A percentile compares a stretch with the other conserved stretches of the same genome.
Conservation (phyloP, 2,329 filamentous ascomycete genomes). For the Fusarium xylarioides region DNA sequence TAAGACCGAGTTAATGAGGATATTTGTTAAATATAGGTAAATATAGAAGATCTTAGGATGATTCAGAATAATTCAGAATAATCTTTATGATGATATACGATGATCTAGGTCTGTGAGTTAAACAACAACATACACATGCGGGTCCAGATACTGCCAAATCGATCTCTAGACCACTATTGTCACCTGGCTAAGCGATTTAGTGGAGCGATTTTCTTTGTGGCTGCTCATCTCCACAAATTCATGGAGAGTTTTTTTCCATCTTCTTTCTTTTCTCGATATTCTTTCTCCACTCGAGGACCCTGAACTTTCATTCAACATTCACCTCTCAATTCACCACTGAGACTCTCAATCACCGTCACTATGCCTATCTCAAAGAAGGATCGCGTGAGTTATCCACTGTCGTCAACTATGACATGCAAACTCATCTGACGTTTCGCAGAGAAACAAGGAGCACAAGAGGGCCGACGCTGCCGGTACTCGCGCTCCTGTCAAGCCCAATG, state of each 20-base stretch:
- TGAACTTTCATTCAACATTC: not conserved
- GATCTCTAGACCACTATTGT: conserved; percentile 1
- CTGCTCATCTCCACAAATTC: not conserved
- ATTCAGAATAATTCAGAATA: too few relatives aligned
- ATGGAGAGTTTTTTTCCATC: conserved; percentile 26
- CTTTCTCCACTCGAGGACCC: conserved; percentile 5
- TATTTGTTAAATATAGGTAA: too few relatives aligned
- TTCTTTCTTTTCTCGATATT: conserved; percentile 2
- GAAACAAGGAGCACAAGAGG: conserved; percentile 64
- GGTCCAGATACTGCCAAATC: not conserved
- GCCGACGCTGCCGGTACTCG: conserved; percentile 64
- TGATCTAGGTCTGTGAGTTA: not conserved
- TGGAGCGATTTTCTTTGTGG: not conserved
- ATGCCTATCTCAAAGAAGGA: conserved; percentile 47
- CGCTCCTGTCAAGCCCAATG: conserved; percentile 62
- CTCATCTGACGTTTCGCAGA: conserved; percentile 42
- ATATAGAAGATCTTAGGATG: not conserved
- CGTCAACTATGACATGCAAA: not conserved
- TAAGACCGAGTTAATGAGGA: too few relatives aligned
- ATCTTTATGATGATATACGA: not conserved
- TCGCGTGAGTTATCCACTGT: conserved; percentile 9
- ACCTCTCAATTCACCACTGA: not conserved
- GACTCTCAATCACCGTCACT: not conserved
- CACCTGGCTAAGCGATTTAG: conserved; percentile 6
- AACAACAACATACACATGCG: not conserved